Evolutionary conservation across 1,139 yeast genomes (phyloP).

Genomic region (Arxiozyma slooffiae): DNA sequence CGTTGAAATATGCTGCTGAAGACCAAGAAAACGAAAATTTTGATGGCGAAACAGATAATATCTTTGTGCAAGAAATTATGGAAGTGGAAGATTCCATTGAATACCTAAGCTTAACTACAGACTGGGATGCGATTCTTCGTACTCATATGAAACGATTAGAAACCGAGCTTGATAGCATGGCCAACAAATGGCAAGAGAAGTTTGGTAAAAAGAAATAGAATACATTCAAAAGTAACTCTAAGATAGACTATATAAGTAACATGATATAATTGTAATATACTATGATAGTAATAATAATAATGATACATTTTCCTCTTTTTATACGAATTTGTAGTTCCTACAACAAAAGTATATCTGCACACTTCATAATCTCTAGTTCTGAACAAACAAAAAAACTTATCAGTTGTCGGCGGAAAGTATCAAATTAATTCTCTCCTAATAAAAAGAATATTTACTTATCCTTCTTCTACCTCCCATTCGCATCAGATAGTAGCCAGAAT

Average conservation of each 20-base stretch:
- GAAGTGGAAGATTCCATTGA: conserved; percentile 22
- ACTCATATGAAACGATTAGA: conserved; percentile 15
- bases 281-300: no score
- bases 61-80: conserved; percentile 27
- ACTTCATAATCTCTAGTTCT: no score
- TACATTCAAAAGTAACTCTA: not conserved
- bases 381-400: no score
- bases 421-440: not conserved
- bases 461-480: not conserved
- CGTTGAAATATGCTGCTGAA: conserved; percentile 27
- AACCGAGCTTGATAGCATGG: conserved; percentile 12
- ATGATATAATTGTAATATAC: no score
- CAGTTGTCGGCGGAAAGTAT: not conserved
- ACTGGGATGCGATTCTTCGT: conserved; percentile 20
- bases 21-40: conserved; percentile 25
- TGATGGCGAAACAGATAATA: conserved; percentile 24
- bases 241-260: not conserved
- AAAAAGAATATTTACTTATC: not conserved
- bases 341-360: no score
- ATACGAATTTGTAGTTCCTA: not conserved
- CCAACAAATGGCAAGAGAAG: conserved; percentile 20
- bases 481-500: no score
- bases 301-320: no score
- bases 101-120: conserved; percentile 15
- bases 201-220: conserved; percentile 15